Evolutionary conservation across 345 rosid species (phyloP).

Genomic region (Alliaria petiolata): DNA sequence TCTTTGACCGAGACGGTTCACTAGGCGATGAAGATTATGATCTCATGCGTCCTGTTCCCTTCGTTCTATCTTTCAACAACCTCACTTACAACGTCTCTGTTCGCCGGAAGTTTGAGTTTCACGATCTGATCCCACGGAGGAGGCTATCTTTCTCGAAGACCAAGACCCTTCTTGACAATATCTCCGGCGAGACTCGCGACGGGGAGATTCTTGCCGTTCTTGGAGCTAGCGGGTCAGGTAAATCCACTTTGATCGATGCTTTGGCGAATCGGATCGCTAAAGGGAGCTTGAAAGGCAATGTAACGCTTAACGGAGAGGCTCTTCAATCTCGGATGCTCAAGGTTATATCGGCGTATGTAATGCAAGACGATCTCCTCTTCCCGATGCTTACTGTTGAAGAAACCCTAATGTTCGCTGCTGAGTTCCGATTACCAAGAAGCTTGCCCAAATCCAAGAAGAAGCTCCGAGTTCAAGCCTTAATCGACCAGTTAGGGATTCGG

Average conservation of each 20-base stretch:
- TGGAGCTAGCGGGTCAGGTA: conserved; percentile 94
- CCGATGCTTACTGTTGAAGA: conserved; percentile 95
- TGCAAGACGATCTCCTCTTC: conserved; percentile 85
- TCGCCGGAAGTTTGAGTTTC: conserved; percentile 45
- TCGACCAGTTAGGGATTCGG: conserved; percentile 80
- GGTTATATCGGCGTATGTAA: conserved; percentile 87
- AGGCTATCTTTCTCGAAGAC: conserved; percentile 39
- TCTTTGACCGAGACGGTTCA: conserved; percentile 31
- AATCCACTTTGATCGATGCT: conserved; percentile 80
- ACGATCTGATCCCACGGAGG: conserved; percentile 25
- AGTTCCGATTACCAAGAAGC: conserved; percentile 76
- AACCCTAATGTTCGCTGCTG: conserved; percentile 85
- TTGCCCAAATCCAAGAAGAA: conserved; percentile 74
- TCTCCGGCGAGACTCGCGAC: conserved; percentile 83
- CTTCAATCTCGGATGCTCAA: conserved; percentile 73
- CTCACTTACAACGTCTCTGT: conserved; percentile 70
- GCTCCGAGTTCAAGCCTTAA: conserved; percentile 67
- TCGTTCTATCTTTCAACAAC: conserved; percentile 68
- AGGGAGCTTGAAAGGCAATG: conserved; percentile 67
- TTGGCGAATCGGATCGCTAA: conserved; percentile 75
- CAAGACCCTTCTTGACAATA: conserved; percentile 65
- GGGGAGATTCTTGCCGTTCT: conserved; percentile 91
- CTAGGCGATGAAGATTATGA: conserved; percentile 11
- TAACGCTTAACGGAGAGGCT: conserved; percentile 63
- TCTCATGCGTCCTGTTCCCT: conserved; percentile 48